phyloP scores from a whole-genome alignment of 495 filamentous ascomycete genomes.

The Lasiosphaeria miniovina region DNA sequence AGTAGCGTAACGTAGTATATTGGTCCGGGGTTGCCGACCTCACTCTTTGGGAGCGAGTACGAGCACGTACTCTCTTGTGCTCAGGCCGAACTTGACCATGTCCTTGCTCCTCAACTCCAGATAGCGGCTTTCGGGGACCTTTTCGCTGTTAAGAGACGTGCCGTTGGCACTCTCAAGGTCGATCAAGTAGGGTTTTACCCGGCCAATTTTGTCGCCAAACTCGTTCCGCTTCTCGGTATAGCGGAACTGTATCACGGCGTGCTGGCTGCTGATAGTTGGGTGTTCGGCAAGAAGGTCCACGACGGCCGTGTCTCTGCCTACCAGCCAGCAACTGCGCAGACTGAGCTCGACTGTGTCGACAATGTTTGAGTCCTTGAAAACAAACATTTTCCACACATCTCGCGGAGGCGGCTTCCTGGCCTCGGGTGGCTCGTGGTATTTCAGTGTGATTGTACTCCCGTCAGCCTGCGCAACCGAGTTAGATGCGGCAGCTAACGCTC shows the following conservation, averaged over 20 bases:
- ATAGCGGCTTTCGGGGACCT: slow-evolving; percentile 70
- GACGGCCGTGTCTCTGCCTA: slow-evolving; percentile 75
- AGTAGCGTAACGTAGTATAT: background rate
- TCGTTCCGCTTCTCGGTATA: slow-evolving; percentile 79
- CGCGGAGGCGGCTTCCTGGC: slow-evolving; percentile 79
- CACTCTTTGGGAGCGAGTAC: slow-evolving; percentile 58
- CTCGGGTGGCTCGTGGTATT: slow-evolving; percentile 95
- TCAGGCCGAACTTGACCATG: slow-evolving; percentile 81
- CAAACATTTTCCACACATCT: slow-evolving; percentile 82
- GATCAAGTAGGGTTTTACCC: slow-evolving; percentile 86
- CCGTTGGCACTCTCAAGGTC: slow-evolving; percentile 95
- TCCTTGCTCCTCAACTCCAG: slow-evolving; percentile 86
- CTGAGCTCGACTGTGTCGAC: slow-evolving; percentile 76
- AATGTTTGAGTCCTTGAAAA: slow-evolving; percentile 83
- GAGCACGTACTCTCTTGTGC: slow-evolving; percentile 81
- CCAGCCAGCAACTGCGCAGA: slow-evolving; percentile 80
- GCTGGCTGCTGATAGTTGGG: slow-evolving; percentile 89
- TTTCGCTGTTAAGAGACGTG: slow-evolving; percentile 74
- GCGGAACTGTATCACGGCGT: slow-evolving; percentile 92
- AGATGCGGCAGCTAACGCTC: slow-evolving; percentile 80
- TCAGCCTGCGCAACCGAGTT: slow-evolving; percentile 74
- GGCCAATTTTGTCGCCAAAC: slow-evolving; percentile 75
- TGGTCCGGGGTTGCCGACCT: background rate
- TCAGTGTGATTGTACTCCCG: slow-evolving; percentile 69
- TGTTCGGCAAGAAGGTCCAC: slow-evolving; percentile 85